A percentile compares a stretch with the other conserved stretches of the same genome.
Conservation (phyloP, 768 basidiomycete species). For the Calvatia gigantea region DNA sequence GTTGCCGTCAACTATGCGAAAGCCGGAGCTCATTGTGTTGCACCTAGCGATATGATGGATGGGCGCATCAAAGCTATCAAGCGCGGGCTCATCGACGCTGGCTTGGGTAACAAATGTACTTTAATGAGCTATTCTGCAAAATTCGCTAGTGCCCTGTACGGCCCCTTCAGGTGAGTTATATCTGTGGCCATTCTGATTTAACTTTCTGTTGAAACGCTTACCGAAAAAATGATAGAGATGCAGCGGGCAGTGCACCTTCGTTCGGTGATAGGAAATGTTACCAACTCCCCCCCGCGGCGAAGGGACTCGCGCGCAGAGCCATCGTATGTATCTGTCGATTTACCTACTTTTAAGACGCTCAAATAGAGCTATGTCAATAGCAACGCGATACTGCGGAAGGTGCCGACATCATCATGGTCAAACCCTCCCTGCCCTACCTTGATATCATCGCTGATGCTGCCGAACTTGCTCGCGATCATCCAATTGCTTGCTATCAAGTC, state of each 20-base stretch:
- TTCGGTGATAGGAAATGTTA: constrained; percentile 98
- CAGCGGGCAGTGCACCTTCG: constrained; percentile 93
- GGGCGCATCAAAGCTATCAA: constrained; percentile 92
- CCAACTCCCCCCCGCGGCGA: constrained; percentile 86
- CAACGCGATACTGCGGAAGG: constrained; percentile 87
- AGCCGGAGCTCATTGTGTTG: constrained; percentile 97
- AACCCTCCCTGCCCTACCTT: constrained; percentile 93
- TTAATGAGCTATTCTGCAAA: constrained; percentile 98
- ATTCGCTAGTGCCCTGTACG: constrained; percentile 93
- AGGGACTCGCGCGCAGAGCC: constrained; percentile 89
- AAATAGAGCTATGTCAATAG: constrained; percentile 35
- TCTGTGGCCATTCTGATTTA: neutral
- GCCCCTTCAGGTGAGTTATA: constrained; percentile 80
- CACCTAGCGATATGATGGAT: constrained; percentile 99
- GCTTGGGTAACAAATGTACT: constrained; percentile 83
- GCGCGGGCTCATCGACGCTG: constrained; percentile 73
- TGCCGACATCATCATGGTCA: constrained; percentile 99
- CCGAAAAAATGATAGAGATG: constrained; percentile 63
- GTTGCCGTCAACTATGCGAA: constrained; percentile 90
- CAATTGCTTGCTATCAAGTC: constrained; percentile 96
- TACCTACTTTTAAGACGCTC: neutral
- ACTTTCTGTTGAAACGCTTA: neutral
- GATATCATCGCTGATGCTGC: constrained; percentile 92
- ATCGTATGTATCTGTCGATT: constrained; percentile 56
- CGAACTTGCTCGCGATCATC: constrained; percentile 77